phyloP scores from a whole-genome alignment of 164 flowering plant species.

The Nymphaea colorata region DNA sequence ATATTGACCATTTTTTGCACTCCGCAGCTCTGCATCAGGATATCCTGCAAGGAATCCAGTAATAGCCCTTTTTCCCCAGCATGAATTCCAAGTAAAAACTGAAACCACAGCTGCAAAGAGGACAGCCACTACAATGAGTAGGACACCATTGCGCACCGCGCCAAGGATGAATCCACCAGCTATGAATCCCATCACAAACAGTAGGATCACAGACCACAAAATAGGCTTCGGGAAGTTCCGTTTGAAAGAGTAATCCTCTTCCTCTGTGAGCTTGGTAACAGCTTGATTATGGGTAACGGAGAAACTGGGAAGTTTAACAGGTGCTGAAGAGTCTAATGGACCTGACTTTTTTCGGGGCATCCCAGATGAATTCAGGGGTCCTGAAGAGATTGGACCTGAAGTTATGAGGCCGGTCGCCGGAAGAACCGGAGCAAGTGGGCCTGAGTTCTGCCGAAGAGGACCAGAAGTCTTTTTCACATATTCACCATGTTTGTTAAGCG shows the following conservation, averaged over 20 bases:
- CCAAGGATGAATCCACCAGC: conserved; percentile 2
- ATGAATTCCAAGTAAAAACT: conserved; percentile 1
- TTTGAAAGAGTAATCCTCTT: conserved; percentile 1
- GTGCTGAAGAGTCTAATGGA: neutral
- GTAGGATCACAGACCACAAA: neutral
- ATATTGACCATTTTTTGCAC: conserved; percentile 66
- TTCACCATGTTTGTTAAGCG: conserved; percentile 1
- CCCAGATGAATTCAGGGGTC: conserved; percentile 1
- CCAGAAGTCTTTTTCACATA: conserved; percentile 2
- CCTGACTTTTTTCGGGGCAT: neutral
- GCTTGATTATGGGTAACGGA: neutral
- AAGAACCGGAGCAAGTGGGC: neutral
- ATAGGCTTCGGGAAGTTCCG: conserved; percentile 1
- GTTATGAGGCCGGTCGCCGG: conserved; percentile 1
- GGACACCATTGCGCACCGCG: neutral
- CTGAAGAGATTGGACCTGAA: conserved; percentile 1
- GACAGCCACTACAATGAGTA: neutral
- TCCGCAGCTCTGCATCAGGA: conserved; percentile 71
- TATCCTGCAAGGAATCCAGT: conserved; percentile 24
- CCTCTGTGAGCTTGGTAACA: neutral
- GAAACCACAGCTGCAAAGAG: conserved; percentile 1
- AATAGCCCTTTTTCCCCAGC: conserved; percentile 1
- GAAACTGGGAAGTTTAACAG: neutral
- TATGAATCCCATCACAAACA: conserved; percentile 3
- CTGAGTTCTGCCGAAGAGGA: conserved; percentile 1